These are phyloP conservation scores for Oryza meridionalis DNA, from an alignment of 176 grass and related monocot species.

Conservation along the genomic window DNA sequence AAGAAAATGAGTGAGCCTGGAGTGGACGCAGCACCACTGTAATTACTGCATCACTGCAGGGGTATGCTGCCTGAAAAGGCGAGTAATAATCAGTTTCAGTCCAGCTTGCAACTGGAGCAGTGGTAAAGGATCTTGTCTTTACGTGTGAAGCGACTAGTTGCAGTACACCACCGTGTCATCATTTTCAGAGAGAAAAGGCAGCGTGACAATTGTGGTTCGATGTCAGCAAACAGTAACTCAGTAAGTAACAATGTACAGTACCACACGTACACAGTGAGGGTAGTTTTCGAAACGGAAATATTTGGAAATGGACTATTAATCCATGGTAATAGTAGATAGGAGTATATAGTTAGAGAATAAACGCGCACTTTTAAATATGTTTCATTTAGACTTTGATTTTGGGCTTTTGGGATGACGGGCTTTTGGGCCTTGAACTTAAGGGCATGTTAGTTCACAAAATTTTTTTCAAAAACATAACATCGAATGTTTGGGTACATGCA, in stretches of 20 bases:
- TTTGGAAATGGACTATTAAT: not conserved
- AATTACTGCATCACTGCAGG: not conserved
- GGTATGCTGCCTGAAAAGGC: not conserved
- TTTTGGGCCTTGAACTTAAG: too few species aligned
- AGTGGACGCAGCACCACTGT: not conserved
- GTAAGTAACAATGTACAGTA: not conserved
- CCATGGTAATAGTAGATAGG: too few species aligned
- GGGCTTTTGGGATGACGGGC: too few species aligned
- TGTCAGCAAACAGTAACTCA: not conserved
- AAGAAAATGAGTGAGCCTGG: not conserved
- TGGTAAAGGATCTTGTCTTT: conserved; percentile 29
- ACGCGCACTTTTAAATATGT: too few species aligned
- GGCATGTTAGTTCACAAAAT: too few species aligned
- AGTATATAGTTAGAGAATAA: too few species aligned
- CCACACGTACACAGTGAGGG: not conserved
- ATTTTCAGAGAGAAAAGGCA: not conserved
- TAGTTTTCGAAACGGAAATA: not conserved
- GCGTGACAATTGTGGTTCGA: not conserved
- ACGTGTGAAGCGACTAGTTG: not conserved
- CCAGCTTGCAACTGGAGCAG: not conserved
- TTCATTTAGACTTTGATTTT: too few species aligned
- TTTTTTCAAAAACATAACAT: too few species aligned
- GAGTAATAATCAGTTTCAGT: conserved; percentile 25
- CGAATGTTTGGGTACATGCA: too few species aligned
- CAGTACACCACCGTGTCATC: not conserved